Conservation (phyloP, 805 yeast species). For the Candida railenensis region DNA sequence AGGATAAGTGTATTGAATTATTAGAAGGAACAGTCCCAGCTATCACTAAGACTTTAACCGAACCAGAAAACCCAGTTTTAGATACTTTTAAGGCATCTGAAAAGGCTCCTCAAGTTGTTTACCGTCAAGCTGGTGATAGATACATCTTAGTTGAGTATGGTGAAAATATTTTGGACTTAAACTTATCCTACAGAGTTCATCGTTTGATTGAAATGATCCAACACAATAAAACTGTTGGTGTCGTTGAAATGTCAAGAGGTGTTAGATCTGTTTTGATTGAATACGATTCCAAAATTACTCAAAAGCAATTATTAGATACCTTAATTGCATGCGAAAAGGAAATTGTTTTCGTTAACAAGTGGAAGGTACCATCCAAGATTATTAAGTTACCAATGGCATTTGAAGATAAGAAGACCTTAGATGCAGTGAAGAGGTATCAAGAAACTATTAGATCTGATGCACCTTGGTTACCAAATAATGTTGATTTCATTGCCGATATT, state of each 20-base stretch:
- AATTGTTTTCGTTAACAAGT: conserved; percentile 68
- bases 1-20: conserved; percentile 52
- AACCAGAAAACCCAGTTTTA: conserved; percentile 70
- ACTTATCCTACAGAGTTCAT: conserved; percentile 81
- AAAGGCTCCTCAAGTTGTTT: conserved; percentile 68
- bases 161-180: conserved; percentile 81
- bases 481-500: conserved; percentile 88
- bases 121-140: conserved; percentile 97
- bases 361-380: conserved; percentile 84
- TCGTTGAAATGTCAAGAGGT: conserved; percentile 95
- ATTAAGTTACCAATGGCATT: conserved; percentile 93
- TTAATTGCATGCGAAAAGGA: conserved; percentile 75
- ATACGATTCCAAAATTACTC: conserved; percentile 68
- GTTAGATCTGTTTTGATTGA: conserved; percentile 93
- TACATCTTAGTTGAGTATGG: conserved; percentile 92
- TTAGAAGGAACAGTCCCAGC: conserved; percentile 44
- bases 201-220: conserved; percentile 73
- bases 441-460: conserved; percentile 93
- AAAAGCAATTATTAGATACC: conserved; percentile 57
- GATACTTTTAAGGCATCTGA: conserved; percentile 47
- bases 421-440: conserved; percentile 85
- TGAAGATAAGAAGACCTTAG: conserved; percentile 86
- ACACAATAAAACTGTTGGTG: conserved; percentile 66
- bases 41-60: conserved; percentile 11
- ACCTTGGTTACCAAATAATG: conserved; percentile 98